Conservation (phyloP, 805 yeast species). For the Candida dendrica region DNA sequence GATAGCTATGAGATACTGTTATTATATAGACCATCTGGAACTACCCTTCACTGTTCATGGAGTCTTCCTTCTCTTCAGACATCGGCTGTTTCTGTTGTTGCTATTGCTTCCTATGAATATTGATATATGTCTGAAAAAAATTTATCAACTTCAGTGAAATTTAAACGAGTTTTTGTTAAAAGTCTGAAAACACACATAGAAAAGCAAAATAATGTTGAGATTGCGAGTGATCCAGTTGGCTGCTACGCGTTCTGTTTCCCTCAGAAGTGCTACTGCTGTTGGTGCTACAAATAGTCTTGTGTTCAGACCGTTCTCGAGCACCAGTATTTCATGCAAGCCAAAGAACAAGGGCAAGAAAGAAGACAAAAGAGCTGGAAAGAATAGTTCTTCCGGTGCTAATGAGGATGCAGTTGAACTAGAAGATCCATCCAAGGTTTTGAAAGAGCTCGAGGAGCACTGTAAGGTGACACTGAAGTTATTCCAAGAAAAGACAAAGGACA, state of each 20-base stretch:
- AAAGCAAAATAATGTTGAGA: not conserved
- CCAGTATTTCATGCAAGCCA: conserved; percentile 7
- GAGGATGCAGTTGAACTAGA: conserved; percentile 2
- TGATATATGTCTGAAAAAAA: not conserved
- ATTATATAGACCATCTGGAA: no score
- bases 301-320: conserved; percentile 5
- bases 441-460: conserved; percentile 23
- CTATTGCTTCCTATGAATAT: no score
- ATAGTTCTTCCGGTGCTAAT: not conserved
- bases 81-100: no score
- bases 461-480: conserved; percentile 43
- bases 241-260: no score
- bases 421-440: conserved; percentile 8
- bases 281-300: no score
- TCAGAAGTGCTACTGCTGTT: not conserved
- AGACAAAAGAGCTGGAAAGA: conserved; percentile 2
- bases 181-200: not conserved
- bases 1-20: no score
- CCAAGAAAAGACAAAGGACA: conserved; percentile 48
- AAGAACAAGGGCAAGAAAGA: conserved; percentile 11
- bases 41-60: no score
- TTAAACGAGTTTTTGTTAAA: not conserved
- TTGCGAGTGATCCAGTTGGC: not conserved
- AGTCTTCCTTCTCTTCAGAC: no score
- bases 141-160: not conserved